Evolutionary conservation across 2,329 filamentous ascomycete genomes (phyloP).

Genomic region (Trichoderma harzianum): DNA sequence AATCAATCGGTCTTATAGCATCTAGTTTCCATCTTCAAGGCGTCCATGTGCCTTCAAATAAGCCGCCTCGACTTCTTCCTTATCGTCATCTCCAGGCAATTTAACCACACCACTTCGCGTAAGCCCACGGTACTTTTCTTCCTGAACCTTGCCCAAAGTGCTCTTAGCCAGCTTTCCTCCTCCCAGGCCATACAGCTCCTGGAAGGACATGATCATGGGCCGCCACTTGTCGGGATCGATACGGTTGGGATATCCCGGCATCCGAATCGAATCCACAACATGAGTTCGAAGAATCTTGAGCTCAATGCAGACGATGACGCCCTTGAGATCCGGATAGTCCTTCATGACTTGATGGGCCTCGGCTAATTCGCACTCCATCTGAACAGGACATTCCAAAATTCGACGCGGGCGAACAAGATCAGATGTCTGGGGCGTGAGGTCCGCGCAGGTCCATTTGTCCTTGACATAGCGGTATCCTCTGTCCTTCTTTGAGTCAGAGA

Average conservation of each 20-base stretch:
- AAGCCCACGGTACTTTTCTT: constrained; percentile 31
- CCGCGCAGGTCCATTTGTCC: constrained; percentile 37
- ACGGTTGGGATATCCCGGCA: constrained; percentile 37
- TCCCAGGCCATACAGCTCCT: constrained; percentile 40
- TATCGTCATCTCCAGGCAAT: constrained; percentile 1
- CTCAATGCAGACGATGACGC: constrained; percentile 33
- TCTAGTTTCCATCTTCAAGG: neutral
- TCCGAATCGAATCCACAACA: constrained; percentile 32
- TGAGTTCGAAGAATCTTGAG: constrained; percentile 36
- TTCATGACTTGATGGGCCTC: constrained; percentile 31
- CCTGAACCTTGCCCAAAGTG: constrained; percentile 27
- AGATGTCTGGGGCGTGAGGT: constrained; percentile 34
- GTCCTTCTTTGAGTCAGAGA: constrained; percentile 28
- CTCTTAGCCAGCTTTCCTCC: constrained; percentile 26
- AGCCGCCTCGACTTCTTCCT: neutral
- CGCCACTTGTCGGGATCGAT: constrained; percentile 42
- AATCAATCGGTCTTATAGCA: neutral
- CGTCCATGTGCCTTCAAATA: neutral
- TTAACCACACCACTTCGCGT: neutral
- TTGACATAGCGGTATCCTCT: constrained; percentile 36
- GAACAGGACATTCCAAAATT: constrained; percentile 39
- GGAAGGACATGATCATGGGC: constrained; percentile 44
- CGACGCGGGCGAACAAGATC: constrained; percentile 33
- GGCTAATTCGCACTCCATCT: constrained; percentile 41
- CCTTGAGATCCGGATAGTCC: constrained; percentile 31